Conservation (phyloP, 2,329 filamentous ascomycete species). For the Penicillium vulpinum region DNA sequence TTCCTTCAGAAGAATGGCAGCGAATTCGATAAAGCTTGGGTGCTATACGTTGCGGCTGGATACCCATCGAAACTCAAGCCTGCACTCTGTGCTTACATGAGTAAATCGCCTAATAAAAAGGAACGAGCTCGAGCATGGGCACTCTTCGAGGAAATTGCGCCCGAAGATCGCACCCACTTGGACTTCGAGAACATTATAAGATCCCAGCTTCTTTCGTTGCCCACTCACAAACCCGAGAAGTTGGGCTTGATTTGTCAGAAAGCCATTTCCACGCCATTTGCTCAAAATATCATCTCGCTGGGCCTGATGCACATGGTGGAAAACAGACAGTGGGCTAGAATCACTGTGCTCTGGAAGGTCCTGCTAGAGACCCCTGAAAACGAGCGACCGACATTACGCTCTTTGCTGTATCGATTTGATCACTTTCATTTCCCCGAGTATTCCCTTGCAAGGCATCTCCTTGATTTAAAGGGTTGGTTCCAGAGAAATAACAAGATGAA, state of each 20-base stretch:
- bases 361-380: not conserved
- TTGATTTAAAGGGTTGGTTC: no score
- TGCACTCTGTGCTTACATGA: conserved; percentile 41
- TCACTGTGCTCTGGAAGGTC: conserved; percentile 22
- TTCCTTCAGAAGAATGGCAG: conserved; percentile 18
- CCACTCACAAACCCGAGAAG: conserved; percentile 19
- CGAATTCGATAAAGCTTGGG: conserved; percentile 46
- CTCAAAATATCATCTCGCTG: conserved; percentile 27
- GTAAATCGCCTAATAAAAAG: conserved; percentile 44
- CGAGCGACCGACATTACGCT: not conserved
- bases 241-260: conserved; percentile 46
- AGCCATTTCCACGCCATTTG: conserved; percentile 32
- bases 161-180: conserved; percentile 37
- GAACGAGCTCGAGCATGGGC: conserved; percentile 45
- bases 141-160: conserved; percentile 49
- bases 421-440: not conserved
- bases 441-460: conserved; percentile 1
- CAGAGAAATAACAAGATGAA: no score
- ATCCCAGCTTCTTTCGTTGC: conserved; percentile 46
- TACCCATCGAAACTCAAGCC: conserved; percentile 28
- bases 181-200: conserved; percentile 50
- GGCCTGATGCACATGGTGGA: conserved; percentile 35
- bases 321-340: conserved; percentile 33
- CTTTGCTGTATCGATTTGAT: not conserved
- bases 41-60: conserved; percentile 38